phyloP scores from a whole-genome alignment of 2,329 filamentous ascomycete genomes.

The Fusarium nygamai region DNA sequence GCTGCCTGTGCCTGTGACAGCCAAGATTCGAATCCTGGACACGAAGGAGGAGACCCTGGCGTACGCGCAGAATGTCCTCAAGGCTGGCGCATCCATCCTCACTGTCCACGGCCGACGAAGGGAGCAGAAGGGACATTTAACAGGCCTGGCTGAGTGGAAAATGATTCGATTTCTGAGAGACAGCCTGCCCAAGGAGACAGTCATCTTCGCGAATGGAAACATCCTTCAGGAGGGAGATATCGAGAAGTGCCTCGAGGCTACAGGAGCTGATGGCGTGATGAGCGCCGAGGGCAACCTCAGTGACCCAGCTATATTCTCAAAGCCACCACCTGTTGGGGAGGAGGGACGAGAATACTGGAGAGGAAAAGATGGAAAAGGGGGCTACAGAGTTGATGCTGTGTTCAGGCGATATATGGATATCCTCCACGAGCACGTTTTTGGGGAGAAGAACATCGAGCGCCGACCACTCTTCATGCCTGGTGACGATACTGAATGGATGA shows the following conservation, averaged over 20 bases:
- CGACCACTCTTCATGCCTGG: constrained; percentile 78
- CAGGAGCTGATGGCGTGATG: constrained; percentile 94
- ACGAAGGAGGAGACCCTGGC: constrained; percentile 85
- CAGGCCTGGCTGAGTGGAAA: constrained; percentile 92
- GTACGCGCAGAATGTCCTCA: constrained; percentile 88
- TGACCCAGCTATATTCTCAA: constrained; percentile 86
- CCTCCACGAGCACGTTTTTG: constrained; percentile 80
- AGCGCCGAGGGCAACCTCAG: constrained; percentile 94
- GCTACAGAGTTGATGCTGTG: constrained; percentile 89
- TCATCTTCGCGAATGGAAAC: constrained; percentile 97
- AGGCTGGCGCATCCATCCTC: constrained; percentile 89
- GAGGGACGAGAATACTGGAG: constrained; percentile 88
- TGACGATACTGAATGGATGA: constrained; percentile 60
- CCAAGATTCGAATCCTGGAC: constrained; percentile 92
- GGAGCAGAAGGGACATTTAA: constrained; percentile 96
- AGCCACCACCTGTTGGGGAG: constrained; percentile 68
- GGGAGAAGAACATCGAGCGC: constrained; percentile 70
- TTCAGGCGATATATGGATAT: constrained; percentile 91
- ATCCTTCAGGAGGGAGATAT: constrained; percentile 84
- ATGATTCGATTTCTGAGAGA: constrained; percentile 84
- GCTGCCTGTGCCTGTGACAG: constrained; percentile 86
- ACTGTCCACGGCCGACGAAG: constrained; percentile 89
- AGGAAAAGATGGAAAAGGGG: constrained; percentile 79
- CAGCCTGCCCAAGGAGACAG: constrained; percentile 83
- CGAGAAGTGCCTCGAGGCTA: constrained; percentile 78